These are phyloP conservation scores for Canavalia gladiata DNA, from an alignment of 306 rosid species.

Conservation along the genomic window DNA sequence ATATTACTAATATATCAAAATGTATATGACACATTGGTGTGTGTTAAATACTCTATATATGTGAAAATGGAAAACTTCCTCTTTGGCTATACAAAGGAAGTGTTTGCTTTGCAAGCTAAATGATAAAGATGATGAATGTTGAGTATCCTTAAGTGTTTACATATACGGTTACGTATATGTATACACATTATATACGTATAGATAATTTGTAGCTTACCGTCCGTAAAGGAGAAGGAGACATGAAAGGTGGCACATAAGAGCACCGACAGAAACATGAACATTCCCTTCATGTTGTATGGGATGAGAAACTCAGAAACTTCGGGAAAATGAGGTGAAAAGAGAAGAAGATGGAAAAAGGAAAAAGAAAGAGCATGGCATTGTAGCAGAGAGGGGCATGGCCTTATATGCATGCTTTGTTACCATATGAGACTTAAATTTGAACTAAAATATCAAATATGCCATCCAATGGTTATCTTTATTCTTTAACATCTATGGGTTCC, in stretches of 20 bases:
- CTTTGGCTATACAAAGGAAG: background rate
- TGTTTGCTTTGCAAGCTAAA: background rate
- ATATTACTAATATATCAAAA: too few species aligned
- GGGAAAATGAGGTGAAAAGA: slow-evolving; percentile 8
- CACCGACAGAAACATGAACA: slow-evolving; percentile 56
- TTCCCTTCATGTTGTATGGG: slow-evolving; percentile 45
- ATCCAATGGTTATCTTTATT: slow-evolving; percentile 37
- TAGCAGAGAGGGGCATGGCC: slow-evolving; percentile 39
- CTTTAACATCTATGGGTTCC: slow-evolving; percentile 4
- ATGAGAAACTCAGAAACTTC: slow-evolving; percentile 28
- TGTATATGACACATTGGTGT: background rate
- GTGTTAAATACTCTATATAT: background rate
- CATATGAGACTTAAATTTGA: slow-evolving; percentile 47
- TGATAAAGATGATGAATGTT: slow-evolving; percentile 1
- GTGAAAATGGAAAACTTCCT: too few species aligned
- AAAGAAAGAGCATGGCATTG: slow-evolving; percentile 8
- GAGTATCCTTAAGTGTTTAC: background rate
- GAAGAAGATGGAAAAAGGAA: slow-evolving; percentile 27
- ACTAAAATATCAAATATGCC: slow-evolving; percentile 59
- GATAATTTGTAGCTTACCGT: slow-evolving; percentile 63
- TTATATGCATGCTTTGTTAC: slow-evolving; percentile 73
- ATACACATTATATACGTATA: background rate
- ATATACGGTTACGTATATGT: background rate
- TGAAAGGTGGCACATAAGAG: slow-evolving; percentile 68
- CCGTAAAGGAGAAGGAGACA: slow-evolving; percentile 61